phyloP scores from a whole-genome alignment of 2,329 filamentous ascomycete species.

The Talaromyces piceae region DNA sequence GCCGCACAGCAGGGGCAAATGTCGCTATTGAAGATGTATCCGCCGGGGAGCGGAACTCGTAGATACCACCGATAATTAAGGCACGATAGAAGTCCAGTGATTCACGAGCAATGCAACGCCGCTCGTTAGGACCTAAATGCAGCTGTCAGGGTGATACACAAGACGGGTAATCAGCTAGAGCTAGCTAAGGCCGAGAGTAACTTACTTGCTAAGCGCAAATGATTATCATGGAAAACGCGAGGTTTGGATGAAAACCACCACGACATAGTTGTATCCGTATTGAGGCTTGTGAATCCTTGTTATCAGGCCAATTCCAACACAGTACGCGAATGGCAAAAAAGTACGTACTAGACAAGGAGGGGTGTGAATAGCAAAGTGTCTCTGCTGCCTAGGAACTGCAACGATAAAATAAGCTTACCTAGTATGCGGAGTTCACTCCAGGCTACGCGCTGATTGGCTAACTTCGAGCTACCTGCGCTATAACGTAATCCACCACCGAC shows the following conservation, averaged over 20 bases:
- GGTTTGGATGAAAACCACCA: background rate
- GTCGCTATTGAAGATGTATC: background rate
- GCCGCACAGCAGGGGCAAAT: background rate
- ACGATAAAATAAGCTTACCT: no score
- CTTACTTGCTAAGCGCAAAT: background rate
- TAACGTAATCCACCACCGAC: no score
- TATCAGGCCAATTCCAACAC: no score
- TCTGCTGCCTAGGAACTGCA: no score
- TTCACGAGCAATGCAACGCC: background rate
- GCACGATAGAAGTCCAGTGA: constrained; percentile 2
- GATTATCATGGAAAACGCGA: background rate
- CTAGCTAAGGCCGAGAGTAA: background rate
- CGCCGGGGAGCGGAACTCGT: background rate
- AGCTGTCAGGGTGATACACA: background rate
- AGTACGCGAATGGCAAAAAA: no score
- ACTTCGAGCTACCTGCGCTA: no score
- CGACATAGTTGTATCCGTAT: no score
- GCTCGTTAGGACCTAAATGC: constrained; percentile 2
- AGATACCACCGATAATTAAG: background rate
- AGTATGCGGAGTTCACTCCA: no score
- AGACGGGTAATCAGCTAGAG: background rate
- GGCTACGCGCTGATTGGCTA: no score
- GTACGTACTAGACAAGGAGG: no score
- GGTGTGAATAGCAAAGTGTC: no score
- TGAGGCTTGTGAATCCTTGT: no score